A percentile compares a stretch with the other conserved stretches of the same genome.
Evolutionary conservation across 2,329 filamentous ascomycete genomes (phyloP).

Genomic region (Fusarium sublunatum): DNA sequence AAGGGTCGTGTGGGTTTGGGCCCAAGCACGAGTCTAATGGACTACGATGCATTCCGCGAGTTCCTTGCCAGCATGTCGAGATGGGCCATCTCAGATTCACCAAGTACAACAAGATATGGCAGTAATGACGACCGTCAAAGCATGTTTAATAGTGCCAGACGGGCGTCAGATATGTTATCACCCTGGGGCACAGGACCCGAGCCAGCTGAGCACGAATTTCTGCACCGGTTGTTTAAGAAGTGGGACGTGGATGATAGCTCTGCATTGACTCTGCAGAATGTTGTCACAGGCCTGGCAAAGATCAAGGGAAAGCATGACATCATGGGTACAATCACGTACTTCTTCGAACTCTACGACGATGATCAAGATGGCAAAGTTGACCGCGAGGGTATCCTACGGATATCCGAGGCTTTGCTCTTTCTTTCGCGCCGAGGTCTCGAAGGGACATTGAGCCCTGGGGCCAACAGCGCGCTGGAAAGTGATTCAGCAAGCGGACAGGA

Average conservation of each 20-base stretch:
- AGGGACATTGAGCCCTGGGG: slow-evolving; percentile 74
- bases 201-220: slow-evolving; percentile 94
- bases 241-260: slow-evolving; percentile 86
- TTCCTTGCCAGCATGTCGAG: slow-evolving; percentile 89
- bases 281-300: slow-evolving; percentile 88
- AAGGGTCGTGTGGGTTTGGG: slow-evolving; percentile 89
- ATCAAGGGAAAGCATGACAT: slow-evolving; percentile 96
- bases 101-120: slow-evolving; percentile 62
- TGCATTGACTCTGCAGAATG: slow-evolving; percentile 87
- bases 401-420: slow-evolving; percentile 94
- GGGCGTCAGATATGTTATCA: slow-evolving; percentile 57
- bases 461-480: slow-evolving; percentile 64
- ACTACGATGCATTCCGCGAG: slow-evolving; percentile 95
- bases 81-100: slow-evolving; percentile 93
- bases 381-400: slow-evolving; percentile 91
- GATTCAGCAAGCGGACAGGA: slow-evolving; percentile 47
- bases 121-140: slow-evolving; percentile 65
- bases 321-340: slow-evolving; percentile 97
- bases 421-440: slow-evolving; percentile 89
- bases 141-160: slow-evolving; percentile 69
- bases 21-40: slow-evolving; percentile 92
- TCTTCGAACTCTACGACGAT: slow-evolving; percentile 97
- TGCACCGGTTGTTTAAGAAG: slow-evolving; percentile 84
- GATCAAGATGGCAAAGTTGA: slow-evolving; percentile 91
- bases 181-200: slow-evolving; percentile 69